A percentile compares a stretch with the other conserved stretches of the same genome.
Evolutionary conservation across 2,329 filamentous ascomycete genomes (phyloP).

Genomic region (Kalmusia sp.): DNA sequence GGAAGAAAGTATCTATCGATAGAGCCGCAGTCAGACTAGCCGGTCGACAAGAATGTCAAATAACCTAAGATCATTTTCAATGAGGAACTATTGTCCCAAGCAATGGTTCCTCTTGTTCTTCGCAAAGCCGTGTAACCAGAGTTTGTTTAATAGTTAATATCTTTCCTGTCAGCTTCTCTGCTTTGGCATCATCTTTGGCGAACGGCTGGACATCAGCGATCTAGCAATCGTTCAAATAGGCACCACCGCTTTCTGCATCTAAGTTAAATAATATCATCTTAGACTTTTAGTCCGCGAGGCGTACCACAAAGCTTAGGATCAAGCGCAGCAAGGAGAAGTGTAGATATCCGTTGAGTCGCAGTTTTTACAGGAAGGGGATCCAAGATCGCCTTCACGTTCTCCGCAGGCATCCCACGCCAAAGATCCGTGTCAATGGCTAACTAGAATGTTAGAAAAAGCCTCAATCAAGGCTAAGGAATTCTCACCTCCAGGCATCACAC

Average conservation of each 20-base stretch:
- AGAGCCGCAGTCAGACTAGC: not conserved
- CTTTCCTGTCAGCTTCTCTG: constrained; percentile 1
- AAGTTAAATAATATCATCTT: not conserved
- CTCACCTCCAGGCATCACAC: too few species aligned
- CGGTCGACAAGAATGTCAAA: not conserved
- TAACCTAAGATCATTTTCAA: too few species aligned
- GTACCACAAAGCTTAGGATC: constrained; percentile 5
- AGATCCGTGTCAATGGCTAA: too few species aligned
- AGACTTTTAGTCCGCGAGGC: not conserved
- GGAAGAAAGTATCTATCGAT: not conserved
- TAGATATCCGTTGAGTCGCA: not conserved
- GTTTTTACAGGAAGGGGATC: not conserved
- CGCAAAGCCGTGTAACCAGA: too few species aligned
- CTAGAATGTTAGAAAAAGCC: too few species aligned
- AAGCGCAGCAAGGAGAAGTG: constrained; percentile 3
- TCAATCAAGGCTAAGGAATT: too few species aligned
- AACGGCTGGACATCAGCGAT: constrained; percentile 1
- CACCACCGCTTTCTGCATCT: not conserved
- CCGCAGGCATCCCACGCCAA: too few species aligned
- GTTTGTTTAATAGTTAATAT: not conserved
- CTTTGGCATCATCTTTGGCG: not conserved
- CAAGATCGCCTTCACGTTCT: too few species aligned
- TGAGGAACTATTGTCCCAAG: too few species aligned
- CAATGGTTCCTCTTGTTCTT: too few species aligned
- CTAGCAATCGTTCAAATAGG: constrained; percentile 5